Evolutionary conservation across 108 stramenopile genomes (phyloP).

Genomic region (Nitzschia sp.): DNA sequence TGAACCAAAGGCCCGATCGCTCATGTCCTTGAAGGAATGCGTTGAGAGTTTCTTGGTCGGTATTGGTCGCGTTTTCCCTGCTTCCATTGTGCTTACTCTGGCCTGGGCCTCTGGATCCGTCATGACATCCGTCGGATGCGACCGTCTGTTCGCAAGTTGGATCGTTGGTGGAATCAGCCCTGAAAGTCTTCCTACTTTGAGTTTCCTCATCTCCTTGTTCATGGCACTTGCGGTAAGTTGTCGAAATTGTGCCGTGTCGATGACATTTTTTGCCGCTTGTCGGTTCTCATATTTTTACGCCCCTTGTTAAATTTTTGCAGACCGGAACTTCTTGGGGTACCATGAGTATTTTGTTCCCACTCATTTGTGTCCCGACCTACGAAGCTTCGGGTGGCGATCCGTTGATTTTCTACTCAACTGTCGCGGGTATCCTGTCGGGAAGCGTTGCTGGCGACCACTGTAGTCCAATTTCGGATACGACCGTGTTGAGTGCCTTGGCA

Average conservation of each 20-base stretch:
- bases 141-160: slow-evolving; percentile 59
- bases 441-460: slow-evolving; percentile 78
- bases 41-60: slow-evolving; percentile 58
- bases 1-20: slow-evolving; percentile 19
- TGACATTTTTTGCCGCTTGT: not conserved
- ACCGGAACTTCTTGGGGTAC: slow-evolving; percentile 75
- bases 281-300: not conserved
- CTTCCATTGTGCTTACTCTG: slow-evolving; percentile 54
- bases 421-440: slow-evolving; percentile 58
- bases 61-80: slow-evolving; percentile 61
- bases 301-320: not conserved
- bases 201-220: slow-evolving; percentile 59
- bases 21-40: slow-evolving; percentile 50
- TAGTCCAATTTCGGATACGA: slow-evolving; percentile 76
- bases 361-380: slow-evolving; percentile 59
- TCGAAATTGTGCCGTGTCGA: not conserved
- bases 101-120: slow-evolving; percentile 72
- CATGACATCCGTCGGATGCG: slow-evolving; percentile 57
- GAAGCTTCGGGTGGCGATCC: slow-evolving; percentile 47
- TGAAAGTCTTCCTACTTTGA: slow-evolving; percentile 53
- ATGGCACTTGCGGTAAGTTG: slow-evolving; percentile 61
- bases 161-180: slow-evolving; percentile 44
- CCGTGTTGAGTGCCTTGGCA: slow-evolving; percentile 67
- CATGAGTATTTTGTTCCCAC: slow-evolving; percentile 78
- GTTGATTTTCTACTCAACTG: slow-evolving; percentile 56